phyloP scores from a whole-genome alignment of 495 filamentous ascomycete genomes.

The Massariosphaeria phaeospora region DNA sequence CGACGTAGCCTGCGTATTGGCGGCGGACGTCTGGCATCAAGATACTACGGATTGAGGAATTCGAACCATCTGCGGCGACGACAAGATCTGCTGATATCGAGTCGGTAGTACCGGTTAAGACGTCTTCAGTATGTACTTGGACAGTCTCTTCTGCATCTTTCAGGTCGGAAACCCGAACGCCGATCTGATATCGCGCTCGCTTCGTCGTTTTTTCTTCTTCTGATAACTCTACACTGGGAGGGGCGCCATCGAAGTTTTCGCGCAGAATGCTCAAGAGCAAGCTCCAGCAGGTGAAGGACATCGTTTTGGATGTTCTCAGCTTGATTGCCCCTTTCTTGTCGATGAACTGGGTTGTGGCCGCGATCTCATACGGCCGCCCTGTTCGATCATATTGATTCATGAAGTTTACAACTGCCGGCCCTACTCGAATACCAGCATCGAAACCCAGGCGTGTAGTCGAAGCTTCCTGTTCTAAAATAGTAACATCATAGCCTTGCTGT shows the following conservation, averaged over 20 bases:
- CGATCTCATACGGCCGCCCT: constrained; percentile 31
- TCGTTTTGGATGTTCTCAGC: neutral
- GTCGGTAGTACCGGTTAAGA: constrained; percentile 36
- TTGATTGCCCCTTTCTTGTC: neutral
- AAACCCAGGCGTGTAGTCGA: constrained; percentile 46
- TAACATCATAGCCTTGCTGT: constrained; percentile 41
- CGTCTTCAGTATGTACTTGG: neutral
- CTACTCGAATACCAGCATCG: constrained; percentile 49
- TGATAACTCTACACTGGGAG: constrained; percentile 43
- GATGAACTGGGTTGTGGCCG: constrained; percentile 39
- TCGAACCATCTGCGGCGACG: constrained; percentile 53
- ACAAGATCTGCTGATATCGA: constrained; percentile 44
- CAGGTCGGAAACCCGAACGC: neutral
- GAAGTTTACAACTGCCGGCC: constrained; percentile 1
- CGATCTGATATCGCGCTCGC: neutral
- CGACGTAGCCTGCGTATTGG: constrained; percentile 53
- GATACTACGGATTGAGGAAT: constrained; percentile 48
- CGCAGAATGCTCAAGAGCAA: constrained; percentile 49
- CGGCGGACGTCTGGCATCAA: constrained; percentile 45
- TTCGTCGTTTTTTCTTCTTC: constrained; percentile 15
- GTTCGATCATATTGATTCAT: constrained; percentile 28
- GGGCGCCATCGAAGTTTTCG: constrained; percentile 52
- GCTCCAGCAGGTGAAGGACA: constrained; percentile 45
- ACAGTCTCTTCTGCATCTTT: neutral
- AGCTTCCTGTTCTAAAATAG: constrained; percentile 48